A percentile compares a stretch with the other conserved stretches of the same genome.
phyloP scores from a whole-genome alignment of 768 basidiomycete genomes.

The Termitomyces sp. region DNA sequence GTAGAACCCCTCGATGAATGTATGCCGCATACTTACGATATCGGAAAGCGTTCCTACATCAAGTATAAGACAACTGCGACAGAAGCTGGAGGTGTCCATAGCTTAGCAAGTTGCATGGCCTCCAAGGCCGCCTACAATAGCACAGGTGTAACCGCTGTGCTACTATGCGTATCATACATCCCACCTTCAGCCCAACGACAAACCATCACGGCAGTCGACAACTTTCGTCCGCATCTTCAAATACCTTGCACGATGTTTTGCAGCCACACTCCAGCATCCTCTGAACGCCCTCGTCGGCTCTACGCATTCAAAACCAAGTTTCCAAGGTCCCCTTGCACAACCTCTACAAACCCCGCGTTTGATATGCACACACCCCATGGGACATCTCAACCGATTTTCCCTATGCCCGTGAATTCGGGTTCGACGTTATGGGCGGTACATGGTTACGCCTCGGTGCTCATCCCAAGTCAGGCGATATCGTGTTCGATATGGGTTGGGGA shows the following conservation, averaged over 20 bases:
- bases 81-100: not conserved
- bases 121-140: slow-evolving; percentile 10
- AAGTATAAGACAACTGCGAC: no score
- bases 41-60: no score
- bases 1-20: not conserved
- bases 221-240: slow-evolving; percentile 16
- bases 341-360: slow-evolving; percentile 27
- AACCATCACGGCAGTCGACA: slow-evolving; percentile 8
- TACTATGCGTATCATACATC: not conserved
- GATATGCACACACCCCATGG: slow-evolving; percentile 56
- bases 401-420: slow-evolving; percentile 62
- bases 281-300: slow-evolving; percentile 31
- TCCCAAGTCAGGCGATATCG: slow-evolving; percentile 64
- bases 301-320: slow-evolving; percentile 15
- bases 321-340: slow-evolving; percentile 19
- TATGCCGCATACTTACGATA: not conserved
- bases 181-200: slow-evolving; percentile 1
- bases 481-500: slow-evolving; percentile 77
- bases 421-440: slow-evolving; percentile 71
- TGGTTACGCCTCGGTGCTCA: slow-evolving; percentile 76
- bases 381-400: slow-evolving; percentile 76
- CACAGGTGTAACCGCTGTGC: slow-evolving; percentile 1
- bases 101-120: slow-evolving; percentile 4
- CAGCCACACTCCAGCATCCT: slow-evolving; percentile 32
- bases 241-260: slow-evolving; percentile 26